These are phyloP conservation scores for Millerozyma miso DNA, from an alignment of 805 yeast genomes.

Conservation along the genomic window DNA sequence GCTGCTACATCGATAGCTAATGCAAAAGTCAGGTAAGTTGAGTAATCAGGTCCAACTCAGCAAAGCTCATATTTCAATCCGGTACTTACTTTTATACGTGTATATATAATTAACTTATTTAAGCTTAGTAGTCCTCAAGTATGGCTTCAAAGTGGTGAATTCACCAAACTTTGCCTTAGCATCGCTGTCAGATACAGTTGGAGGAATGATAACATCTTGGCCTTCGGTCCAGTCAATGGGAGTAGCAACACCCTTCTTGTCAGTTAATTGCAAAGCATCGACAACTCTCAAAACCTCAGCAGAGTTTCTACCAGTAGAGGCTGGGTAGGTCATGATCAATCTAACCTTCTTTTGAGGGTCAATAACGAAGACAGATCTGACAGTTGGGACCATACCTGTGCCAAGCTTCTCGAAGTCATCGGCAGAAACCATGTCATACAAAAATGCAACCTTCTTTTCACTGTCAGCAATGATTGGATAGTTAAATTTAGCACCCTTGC, in stretches of 20 bases:
- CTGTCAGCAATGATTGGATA: constrained; percentile 73
- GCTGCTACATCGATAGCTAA: background rate
- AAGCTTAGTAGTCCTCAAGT: constrained; percentile 52
- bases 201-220: constrained; percentile 70
- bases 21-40: background rate
- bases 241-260: constrained; percentile 58
- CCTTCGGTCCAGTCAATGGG: constrained; percentile 74
- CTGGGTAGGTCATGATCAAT: constrained; percentile 63
- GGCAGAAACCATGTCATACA: constrained; percentile 66
- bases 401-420: constrained; percentile 63
- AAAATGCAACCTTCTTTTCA: constrained; percentile 53
- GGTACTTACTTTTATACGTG: too few species aligned
- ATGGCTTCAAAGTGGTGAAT: constrained; percentile 57
- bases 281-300: constrained; percentile 68
- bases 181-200: constrained; percentile 55
- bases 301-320: constrained; percentile 72
- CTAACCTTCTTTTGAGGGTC: constrained; percentile 64
- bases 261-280: constrained; percentile 66
- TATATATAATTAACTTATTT: background rate
- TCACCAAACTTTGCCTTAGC: constrained; percentile 61
- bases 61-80: background rate
- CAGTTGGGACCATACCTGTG: constrained; percentile 58
- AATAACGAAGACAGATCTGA: constrained; percentile 67
- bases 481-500: constrained; percentile 46
- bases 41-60: background rate